Conservation (phyloP, 352 stramenopile species). For the Globisporangium canariense region DNA sequence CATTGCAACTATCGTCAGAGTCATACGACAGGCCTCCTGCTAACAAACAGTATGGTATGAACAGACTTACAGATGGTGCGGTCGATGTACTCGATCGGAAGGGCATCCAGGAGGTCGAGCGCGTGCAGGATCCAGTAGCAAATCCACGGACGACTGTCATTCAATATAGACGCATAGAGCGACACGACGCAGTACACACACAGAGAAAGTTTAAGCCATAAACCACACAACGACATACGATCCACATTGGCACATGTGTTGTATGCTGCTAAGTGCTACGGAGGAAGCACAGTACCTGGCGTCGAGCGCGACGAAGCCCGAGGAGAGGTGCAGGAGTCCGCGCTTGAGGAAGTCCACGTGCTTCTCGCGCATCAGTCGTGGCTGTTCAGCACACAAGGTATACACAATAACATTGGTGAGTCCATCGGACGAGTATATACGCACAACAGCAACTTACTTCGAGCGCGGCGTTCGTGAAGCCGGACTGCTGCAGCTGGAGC, state of each 20-base stretch:
- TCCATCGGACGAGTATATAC: background rate
- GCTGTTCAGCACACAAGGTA: conserved; percentile 19
- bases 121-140: conserved; percentile 97
- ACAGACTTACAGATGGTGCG: conserved; percentile 35
- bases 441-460: conserved; percentile 21
- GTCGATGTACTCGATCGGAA: conserved; percentile 41
- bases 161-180: background rate
- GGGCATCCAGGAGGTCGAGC: conserved; percentile 90
- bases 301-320: conserved; percentile 91
- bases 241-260: background rate
- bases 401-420: background rate
- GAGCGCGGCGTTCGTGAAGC: conserved; percentile 70
- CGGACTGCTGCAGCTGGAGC: conserved; percentile 79
- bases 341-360: conserved; percentile 77
- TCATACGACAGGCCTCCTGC: background rate
- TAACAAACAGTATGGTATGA: background rate
- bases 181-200: background rate
- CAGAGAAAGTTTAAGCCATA: background rate
- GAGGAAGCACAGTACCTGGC: conserved; percentile 52
- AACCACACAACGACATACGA: background rate
- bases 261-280: background rate
- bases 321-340: conserved; percentile 61
- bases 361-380: conserved; percentile 79
- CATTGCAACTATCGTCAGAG: background rate
- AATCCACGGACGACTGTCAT: conserved; percentile 93